These are phyloP conservation scores for Gynostemma pentaphyllum DNA, from an alignment of 306 rosid genomes.

Conservation along the genomic window DNA sequence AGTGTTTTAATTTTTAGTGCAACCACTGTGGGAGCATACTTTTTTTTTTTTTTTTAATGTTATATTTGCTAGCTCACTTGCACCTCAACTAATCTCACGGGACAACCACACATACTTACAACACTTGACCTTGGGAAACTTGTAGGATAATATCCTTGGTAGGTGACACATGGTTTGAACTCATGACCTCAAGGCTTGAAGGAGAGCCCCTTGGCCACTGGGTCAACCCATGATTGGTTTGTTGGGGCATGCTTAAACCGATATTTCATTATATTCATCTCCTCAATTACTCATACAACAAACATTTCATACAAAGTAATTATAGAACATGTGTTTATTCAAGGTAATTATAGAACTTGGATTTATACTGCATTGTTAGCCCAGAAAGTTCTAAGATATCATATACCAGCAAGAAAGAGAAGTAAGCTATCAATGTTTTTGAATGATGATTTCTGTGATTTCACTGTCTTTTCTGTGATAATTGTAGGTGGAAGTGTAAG, in stretches of 20 bases:
- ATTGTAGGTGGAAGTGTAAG: constrained; percentile 40
- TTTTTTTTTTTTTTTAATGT: too few relatives aligned
- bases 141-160: too few relatives aligned
- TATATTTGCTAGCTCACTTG: too few relatives aligned
- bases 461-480: not conserved
- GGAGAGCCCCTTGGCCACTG: too few relatives aligned
- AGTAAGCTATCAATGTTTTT: not conserved
- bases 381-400: not conserved
- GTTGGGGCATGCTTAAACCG: not conserved
- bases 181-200: too few relatives aligned
- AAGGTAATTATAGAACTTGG: too few relatives aligned
- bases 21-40: not conserved
- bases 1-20: not conserved
- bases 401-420: not conserved
- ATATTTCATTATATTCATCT: not conserved
- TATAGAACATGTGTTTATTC: not conserved
- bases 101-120: too few relatives aligned
- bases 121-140: too few relatives aligned
- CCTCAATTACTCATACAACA: not conserved
- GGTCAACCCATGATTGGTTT: too few relatives aligned
- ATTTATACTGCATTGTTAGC: not conserved
- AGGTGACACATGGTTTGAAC: too few relatives aligned
- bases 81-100: too few relatives aligned
- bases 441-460: not conserved
- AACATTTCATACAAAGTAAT: not conserved